Evolutionary conservation across 2,329 filamentous ascomycete genomes (phyloP), one percentile per base, ranked within the genome.

Genomic region (Ciborinia camelliae): DNA sequence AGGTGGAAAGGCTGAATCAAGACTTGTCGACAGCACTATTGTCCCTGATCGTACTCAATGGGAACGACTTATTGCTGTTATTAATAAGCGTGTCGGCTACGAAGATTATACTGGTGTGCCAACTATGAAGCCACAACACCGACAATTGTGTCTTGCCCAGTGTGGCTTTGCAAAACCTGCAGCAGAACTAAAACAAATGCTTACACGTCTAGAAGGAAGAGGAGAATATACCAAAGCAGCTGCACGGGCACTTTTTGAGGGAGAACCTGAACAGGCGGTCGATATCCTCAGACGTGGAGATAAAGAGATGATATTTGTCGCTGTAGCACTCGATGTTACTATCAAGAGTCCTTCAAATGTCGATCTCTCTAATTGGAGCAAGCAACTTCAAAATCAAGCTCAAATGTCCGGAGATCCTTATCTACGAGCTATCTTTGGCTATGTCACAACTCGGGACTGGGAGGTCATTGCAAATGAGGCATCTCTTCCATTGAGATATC

Each of bases 371-470:
- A 66, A 67, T n/a, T 76, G 75, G 75, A 69, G 52, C n/a, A 64
- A 71, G 50, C 65, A 68, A 37, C 64, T 75, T 6, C 66, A 72
- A 12, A 68, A 69, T 30, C 69, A 74, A 62, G 67, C 72, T 15
- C 69, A 72, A 48, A 72, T 86, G 32, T 84, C 89, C 67, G 86
- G 88, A 0, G 90, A 95, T 71, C 88, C 90, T 0, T 94, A 93
- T 73, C 82, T 95, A 30, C 88, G 90, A 63, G 90, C 90, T 7
- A 89, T 95, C 55, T 90, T 91, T 30, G 87, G 88, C 3, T 87
- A 91, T 69, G 90, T 95, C 67, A 87, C 88, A 12, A 91, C 87
- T 0, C 88, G 89, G 5, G 84, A 92, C 74, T 95, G 91, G 91
- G 80, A 84, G 23, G 83, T 84, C 48, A 89, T 95, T 48, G 87